Base-by-base conservation (phyloP, 768 basidiomycete genomes). In the Boletus eberwhitei region DNA sequence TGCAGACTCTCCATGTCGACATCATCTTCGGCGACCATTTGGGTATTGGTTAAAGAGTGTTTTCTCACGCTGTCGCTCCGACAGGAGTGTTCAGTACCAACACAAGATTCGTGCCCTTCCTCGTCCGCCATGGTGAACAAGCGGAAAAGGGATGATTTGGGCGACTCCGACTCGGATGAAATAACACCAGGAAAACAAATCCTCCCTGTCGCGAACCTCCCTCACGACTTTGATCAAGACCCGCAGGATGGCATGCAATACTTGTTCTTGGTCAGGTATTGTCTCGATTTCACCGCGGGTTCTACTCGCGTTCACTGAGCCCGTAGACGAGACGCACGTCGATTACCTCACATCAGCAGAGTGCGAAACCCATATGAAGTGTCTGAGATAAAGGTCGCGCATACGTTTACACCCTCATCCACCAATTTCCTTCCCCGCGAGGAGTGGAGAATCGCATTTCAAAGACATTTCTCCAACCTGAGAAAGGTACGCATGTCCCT, bases 171-270 rank as follows among this genome's bases (percentile, higher is more conserved):
- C 42, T 80, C 82, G 8, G 87, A 88, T 0, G 83, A 86, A 48
- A 75, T 79, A 16, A 68, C 77, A 8, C 78, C 82, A 48, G 88
- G 88, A 40, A 82, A 73, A 58, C 89, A 90, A 70, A 87, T 81
- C 24, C 76, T 93, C 4, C 90, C 90, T 17, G 87, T 93, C n/a
- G 90, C 90, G 19, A 79, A 84, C 62, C 78, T 93, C 47, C 87
- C 89, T n/a, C 65, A 73, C 19, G 77, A 86, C 64, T 93, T 87
- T 65, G 72, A 82, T 58, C 81, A 75, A 24, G 79, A 78, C 46
- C 89, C 90, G 0, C 68, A 71, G 62, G 86, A 92, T 70, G 90
- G 90, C 3, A 60, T 87, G 78, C 79, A 92, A 62, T 92, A 93
- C 67, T 76, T 93, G 40, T 91, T 92, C 70, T 82, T 82, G 48